Evolutionary conservation across 2,329 filamentous ascomycete species (phyloP).

Genomic region (Pseudogymnoascus sp.): DNA sequence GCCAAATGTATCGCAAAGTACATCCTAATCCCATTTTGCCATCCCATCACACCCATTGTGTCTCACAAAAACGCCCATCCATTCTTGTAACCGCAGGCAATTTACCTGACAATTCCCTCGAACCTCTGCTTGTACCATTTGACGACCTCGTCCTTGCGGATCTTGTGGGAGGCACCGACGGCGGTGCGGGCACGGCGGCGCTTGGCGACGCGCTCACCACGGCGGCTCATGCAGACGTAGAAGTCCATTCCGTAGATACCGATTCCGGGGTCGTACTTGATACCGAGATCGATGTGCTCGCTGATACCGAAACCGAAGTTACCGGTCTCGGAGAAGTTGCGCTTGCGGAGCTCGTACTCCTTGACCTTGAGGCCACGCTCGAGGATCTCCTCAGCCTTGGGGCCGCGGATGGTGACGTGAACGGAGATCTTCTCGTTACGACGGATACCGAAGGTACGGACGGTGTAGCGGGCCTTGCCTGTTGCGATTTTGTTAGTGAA

Average conservation of each 20-base stretch:
- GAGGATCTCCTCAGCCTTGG: slow-evolving; percentile 99
- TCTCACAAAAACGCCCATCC: slow-evolving; percentile 16
- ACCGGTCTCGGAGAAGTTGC: slow-evolving; percentile 99
- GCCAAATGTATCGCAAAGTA: slow-evolving; percentile 34
- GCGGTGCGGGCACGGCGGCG: slow-evolving; percentile 81
- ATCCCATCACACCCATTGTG: slow-evolving; percentile 14
- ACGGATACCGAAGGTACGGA: slow-evolving; percentile 99
- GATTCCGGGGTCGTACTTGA: slow-evolving; percentile 98
- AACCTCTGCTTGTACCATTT: slow-evolving; percentile 97
- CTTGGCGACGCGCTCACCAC: slow-evolving; percentile 94
- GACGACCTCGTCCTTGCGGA: slow-evolving; percentile 90
- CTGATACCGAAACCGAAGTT: slow-evolving; percentile 99
- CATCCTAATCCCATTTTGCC: slow-evolving; percentile 28
- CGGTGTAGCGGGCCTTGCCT: slow-evolving; percentile 99
- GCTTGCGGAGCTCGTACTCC: slow-evolving; percentile 99
- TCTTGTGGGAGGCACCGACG: slow-evolving; percentile 83
- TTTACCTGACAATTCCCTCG: slow-evolving; percentile 98
- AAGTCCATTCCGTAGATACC: slow-evolving; percentile 99
- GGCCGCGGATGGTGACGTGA: slow-evolving; percentile 98
- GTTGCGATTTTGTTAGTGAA: slow-evolving; percentile 18
- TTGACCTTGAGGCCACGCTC: slow-evolving; percentile 99
- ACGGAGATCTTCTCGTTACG: slow-evolving; percentile 99
- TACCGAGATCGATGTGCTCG: slow-evolving; percentile 99
- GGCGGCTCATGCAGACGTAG: slow-evolving; percentile 99
- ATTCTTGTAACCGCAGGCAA: slow-evolving; percentile 14